Conservation (phyloP, 139 green algal species). For the Chara braunii region DNA sequence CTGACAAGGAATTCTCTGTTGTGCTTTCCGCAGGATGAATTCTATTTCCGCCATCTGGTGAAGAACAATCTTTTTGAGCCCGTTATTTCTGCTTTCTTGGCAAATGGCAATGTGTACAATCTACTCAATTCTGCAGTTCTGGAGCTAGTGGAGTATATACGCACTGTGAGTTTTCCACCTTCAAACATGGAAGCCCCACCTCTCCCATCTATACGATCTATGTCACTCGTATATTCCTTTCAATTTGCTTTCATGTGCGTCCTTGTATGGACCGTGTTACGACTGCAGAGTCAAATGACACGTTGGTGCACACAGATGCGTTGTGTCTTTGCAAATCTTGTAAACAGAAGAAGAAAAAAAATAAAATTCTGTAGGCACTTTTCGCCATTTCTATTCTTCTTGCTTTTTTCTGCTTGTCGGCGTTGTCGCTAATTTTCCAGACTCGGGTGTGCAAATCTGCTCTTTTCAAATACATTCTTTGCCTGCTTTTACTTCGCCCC, state of each 20-base stretch:
- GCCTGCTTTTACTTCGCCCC: too few relatives aligned
- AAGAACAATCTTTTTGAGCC: slow-evolving; percentile 68
- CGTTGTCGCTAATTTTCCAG: too few relatives aligned
- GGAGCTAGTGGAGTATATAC: slow-evolving; percentile 46
- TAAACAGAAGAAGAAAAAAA: too few relatives aligned
- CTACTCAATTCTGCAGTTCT: slow-evolving; percentile 63
- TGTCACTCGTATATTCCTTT: neutral
- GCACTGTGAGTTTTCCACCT: slow-evolving; percentile 31
- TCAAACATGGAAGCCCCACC: neutral
- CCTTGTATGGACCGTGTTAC: neutral
- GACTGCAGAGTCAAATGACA: too few relatives aligned
- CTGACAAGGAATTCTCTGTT: slow-evolving; percentile 6
- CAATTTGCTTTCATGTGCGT: neutral
- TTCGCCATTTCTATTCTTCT: too few relatives aligned
- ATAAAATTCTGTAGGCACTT: too few relatives aligned
- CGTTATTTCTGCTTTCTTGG: slow-evolving; percentile 70
- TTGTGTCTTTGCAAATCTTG: too few relatives aligned
- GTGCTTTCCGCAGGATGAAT: slow-evolving; percentile 56
- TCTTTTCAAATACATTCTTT: too few relatives aligned
- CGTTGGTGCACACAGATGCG: too few relatives aligned
- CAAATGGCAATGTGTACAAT: slow-evolving; percentile 79
- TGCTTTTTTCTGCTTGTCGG: too few relatives aligned
- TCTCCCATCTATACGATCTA: neutral
- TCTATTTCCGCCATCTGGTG: slow-evolving; percentile 70
- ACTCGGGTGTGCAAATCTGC: too few relatives aligned